Conservation (phyloP, 139 green algal species). For the Coelastrella sp. region DNA sequence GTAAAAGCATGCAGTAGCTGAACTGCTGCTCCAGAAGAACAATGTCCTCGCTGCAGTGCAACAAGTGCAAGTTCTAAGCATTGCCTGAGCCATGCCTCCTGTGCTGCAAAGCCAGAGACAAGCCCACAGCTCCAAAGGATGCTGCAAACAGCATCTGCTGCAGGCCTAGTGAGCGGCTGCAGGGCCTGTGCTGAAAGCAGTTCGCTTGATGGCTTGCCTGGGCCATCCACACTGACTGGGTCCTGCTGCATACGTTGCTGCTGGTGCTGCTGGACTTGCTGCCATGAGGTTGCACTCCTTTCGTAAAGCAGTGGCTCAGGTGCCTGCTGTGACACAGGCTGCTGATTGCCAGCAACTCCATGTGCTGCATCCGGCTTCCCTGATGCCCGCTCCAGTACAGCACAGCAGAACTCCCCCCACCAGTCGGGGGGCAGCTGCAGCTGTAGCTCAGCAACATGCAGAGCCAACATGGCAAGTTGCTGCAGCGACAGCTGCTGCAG, state of each 20-base stretch:
- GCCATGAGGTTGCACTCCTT: not conserved
- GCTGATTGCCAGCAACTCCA: no score
- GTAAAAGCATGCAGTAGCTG: slow-evolving; percentile 28
- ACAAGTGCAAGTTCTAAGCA: not conserved
- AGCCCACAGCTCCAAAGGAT: not conserved
- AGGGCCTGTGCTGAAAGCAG: not conserved
- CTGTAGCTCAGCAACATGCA: slow-evolving; percentile 24
- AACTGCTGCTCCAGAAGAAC: not conserved
- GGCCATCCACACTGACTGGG: not conserved
- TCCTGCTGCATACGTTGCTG: no score
- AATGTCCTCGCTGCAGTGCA: not conserved
- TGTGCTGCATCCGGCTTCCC: no score
- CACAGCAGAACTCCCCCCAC: not conserved
- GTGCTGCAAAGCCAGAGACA: not conserved
- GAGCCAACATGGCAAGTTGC: slow-evolving; percentile 15
- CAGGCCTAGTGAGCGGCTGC: slow-evolving; percentile 6
- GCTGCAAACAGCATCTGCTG: slow-evolving; percentile 32
- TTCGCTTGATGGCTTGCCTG: not conserved
- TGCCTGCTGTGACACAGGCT: not conserved
- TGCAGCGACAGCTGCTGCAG: slow-evolving; percentile 25
- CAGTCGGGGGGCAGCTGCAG: slow-evolving; percentile 14
- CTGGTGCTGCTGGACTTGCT: not conserved
- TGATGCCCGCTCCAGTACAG: no score
- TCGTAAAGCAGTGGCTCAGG: not conserved
- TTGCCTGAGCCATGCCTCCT: not conserved